Conservation (phyloP, 805 yeast genomes). For the Pichia scutulata region DNA sequence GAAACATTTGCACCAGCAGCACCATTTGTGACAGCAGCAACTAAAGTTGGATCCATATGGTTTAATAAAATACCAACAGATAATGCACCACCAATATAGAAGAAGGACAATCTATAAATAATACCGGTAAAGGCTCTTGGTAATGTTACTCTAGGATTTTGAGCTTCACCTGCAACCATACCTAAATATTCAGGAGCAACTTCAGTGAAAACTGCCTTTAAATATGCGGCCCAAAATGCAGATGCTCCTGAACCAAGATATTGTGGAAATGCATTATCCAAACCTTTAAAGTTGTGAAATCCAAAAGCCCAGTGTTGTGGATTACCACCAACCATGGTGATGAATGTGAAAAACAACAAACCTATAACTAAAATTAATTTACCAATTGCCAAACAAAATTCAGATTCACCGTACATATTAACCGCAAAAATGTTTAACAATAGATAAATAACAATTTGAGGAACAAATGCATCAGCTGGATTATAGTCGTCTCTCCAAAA, state of each 20-base stretch:
- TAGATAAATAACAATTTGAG: constrained; percentile 58
- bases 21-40: constrained; percentile 48
- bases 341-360: constrained; percentile 62
- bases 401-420: constrained; percentile 69
- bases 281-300: constrained; percentile 21
- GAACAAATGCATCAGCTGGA: constrained; percentile 60
- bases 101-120: constrained; percentile 54
- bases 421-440: constrained; percentile 68
- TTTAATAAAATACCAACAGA: constrained; percentile 75
- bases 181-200: constrained; percentile 85
- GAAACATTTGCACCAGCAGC: constrained; percentile 74
- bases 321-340: constrained; percentile 85
- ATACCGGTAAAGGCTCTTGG: constrained; percentile 78
- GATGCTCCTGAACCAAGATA: constrained; percentile 48
- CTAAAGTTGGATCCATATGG: constrained; percentile 54
- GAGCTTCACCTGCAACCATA: constrained; percentile 82
- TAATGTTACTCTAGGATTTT: constrained; percentile 45
- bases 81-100: constrained; percentile 67
- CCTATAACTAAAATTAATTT: constrained; percentile 73
- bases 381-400: constrained; percentile 70
- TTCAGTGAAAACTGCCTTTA: constrained; percentile 62
- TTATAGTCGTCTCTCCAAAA: constrained; percentile 74
- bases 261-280: constrained; percentile 40
- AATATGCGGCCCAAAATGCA: constrained; percentile 63
- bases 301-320: constrained; percentile 46